phyloP scores from a whole-genome alignment of 345 rosid genomes.

The Ricinus communis region DNA sequence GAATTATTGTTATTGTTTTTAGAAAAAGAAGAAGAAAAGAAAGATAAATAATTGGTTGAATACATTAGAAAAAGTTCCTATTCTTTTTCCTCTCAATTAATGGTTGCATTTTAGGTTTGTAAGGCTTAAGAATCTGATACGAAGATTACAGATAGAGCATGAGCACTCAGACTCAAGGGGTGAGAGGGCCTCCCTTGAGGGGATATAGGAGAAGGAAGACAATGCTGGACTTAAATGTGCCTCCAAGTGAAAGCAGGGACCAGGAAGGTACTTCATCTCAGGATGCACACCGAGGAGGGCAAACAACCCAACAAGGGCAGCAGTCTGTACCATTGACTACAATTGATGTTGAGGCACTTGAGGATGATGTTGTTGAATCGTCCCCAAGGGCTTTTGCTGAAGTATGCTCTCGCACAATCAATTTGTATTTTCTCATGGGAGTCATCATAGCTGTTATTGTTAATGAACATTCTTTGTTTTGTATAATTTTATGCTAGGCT shows the following conservation, averaged over 20 bases:
- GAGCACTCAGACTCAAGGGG: conserved; percentile 40
- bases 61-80: neutral
- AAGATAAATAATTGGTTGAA: neutral
- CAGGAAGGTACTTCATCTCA: conserved; percentile 55
- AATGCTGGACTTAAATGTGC: conserved; percentile 47
- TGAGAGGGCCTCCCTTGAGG: conserved; percentile 39
- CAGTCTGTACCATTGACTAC: conserved; percentile 29
- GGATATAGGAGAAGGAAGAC: conserved; percentile 58
- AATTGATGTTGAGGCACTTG: conserved; percentile 73
- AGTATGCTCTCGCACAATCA: conserved; percentile 37
- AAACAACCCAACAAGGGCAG: conserved; percentile 32
- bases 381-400: conserved; percentile 76
- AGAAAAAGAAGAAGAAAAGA: neutral
- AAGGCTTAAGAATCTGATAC: conserved; percentile 3
- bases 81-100: neutral
- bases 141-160: conserved; percentile 26
- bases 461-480: neutral
- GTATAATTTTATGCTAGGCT: conserved; percentile 49
- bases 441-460: neutral
- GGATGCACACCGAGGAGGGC: conserved; percentile 21
- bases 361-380: conserved; percentile 76
- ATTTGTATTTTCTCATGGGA: neutral
- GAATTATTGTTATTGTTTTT: neutral
- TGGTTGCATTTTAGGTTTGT: neutral
- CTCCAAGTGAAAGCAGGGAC: conserved; percentile 52